Base-by-base conservation (phyloP, 805 yeast genomes). In the Candida sonorensis region DNA sequence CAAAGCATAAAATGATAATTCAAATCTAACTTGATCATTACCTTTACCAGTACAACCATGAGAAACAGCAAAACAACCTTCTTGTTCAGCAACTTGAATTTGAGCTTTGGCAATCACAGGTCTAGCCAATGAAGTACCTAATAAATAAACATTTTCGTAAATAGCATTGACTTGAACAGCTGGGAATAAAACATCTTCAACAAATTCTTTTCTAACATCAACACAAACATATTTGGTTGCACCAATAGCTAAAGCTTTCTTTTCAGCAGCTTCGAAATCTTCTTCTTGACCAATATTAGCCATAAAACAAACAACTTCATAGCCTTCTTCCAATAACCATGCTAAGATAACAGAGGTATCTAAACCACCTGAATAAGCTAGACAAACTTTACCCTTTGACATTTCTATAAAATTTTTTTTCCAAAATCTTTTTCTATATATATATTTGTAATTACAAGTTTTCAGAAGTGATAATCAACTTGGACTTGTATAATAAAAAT, bases 1-100 rank as follows among this genome's bases (percentile, higher is more conserved):
- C 62, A 92, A 76, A 23, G 97, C 99, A 64, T 92, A 92, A 74
- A 92, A 92, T 7, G 94, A 81, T 41, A 92, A 72, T 68, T 92
- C 99, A 61, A 92, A 92, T 67, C 99, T 82, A 46, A 92, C 97
- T 69, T 92, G 98, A 65, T 92, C 99, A 61, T 92, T 92, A 68
- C 99, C 99, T 71, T 92, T 92, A 69, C 99, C 99, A 48, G 99
- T 92, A 69, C 98, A 92, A 44, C 99, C 99, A 64, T 92, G 99
- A 30, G 95, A 78, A 30, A 92, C 98, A 33, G 97, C 97, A 52
- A 90, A 87, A 73, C 98, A 92, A 45, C 97, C 97, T 64, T 92
- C 94, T 53, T 83, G 75, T 67, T 87, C 94, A 42, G 99, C 99
- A 44, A 86, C 97, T 54, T 82, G 74, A 60, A 92, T 92, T 69